Conservation (phyloP, 2,329 filamentous ascomycete species). For the Penicillium sp. region DNA sequence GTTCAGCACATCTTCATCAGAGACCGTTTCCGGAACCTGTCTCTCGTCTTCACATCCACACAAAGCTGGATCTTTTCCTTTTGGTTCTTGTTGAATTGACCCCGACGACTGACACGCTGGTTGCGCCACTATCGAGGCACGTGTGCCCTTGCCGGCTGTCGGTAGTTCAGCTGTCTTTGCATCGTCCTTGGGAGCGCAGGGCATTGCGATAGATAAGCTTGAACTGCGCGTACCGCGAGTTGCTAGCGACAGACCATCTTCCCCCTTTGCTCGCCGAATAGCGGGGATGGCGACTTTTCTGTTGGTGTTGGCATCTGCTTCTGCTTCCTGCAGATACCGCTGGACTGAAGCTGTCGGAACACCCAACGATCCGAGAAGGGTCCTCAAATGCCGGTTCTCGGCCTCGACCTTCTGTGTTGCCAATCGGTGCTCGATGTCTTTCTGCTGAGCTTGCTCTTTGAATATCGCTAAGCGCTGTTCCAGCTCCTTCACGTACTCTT, state of each 20-base stretch:
- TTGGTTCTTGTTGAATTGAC: not conserved
- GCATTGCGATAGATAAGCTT: not conserved
- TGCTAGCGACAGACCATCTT: not conserved
- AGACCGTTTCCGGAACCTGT: constrained; percentile 11
- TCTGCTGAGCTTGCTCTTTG: constrained; percentile 29
- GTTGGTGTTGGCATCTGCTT: constrained; percentile 16
- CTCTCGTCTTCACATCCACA: constrained; percentile 27
- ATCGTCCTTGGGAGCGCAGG: not conserved
- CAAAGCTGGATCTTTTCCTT: constrained; percentile 11
- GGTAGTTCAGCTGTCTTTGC: not conserved
- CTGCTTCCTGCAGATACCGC: constrained; percentile 26
- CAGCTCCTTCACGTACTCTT: constrained; percentile 37
- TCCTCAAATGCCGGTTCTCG: constrained; percentile 33
- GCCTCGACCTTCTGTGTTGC: constrained; percentile 32
- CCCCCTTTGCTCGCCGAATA: constrained; percentile 16
- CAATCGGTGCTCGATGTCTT: constrained; percentile 36
- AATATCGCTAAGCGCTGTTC: constrained; percentile 31
- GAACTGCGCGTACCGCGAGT: not conserved
- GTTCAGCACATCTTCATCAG: constrained; percentile 29
- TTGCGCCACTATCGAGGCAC: not conserved
- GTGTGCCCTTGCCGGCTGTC: not conserved
- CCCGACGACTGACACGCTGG: not conserved
- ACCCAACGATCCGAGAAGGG: constrained; percentile 27
- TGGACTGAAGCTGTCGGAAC: constrained; percentile 25
- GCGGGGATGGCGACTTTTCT: constrained; percentile 39